phyloP scores from a whole-genome alignment of 2,329 filamentous ascomycete species.

The Ilyonectria mors-panacis region DNA sequence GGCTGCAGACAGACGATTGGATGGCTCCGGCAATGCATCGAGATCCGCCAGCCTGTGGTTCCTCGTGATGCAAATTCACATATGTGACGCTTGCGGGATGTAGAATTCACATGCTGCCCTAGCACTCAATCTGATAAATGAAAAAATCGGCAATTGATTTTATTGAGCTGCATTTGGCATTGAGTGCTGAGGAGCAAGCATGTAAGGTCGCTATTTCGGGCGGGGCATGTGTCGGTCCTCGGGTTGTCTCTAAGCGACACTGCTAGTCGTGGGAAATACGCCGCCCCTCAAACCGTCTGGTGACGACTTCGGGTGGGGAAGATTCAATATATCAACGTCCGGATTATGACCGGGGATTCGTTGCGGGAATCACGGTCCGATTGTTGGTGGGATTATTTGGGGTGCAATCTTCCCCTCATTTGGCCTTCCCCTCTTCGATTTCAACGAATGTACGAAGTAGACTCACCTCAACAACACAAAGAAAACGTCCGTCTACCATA shows the following conservation, averaged over 20 bases:
- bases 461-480: background rate
- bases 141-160: too few relatives aligned
- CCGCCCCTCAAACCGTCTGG: background rate
- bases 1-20: too few relatives aligned
- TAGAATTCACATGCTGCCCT: too few relatives aligned
- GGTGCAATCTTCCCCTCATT: background rate
- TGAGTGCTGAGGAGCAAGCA: background rate
- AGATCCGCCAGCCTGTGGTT: too few relatives aligned
- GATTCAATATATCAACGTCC: background rate
- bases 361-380: background rate
- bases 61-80: too few relatives aligned
- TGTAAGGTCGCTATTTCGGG: background rate
- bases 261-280: background rate
- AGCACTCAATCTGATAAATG: too few relatives aligned
- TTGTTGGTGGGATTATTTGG: background rate
- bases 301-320: background rate
- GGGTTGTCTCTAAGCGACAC: background rate
- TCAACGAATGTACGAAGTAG: background rate
- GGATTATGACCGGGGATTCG: background rate
- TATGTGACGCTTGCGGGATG: too few relatives aligned
- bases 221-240: background rate
- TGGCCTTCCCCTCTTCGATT: slow-evolving; percentile 5
- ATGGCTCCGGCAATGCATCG: too few relatives aligned
- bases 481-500: background rate
- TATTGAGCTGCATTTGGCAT: too few relatives aligned